phyloP scores from a whole-genome alignment of 306 rosid genomes.

The cucumber (Cucumis sativus) region DNA sequence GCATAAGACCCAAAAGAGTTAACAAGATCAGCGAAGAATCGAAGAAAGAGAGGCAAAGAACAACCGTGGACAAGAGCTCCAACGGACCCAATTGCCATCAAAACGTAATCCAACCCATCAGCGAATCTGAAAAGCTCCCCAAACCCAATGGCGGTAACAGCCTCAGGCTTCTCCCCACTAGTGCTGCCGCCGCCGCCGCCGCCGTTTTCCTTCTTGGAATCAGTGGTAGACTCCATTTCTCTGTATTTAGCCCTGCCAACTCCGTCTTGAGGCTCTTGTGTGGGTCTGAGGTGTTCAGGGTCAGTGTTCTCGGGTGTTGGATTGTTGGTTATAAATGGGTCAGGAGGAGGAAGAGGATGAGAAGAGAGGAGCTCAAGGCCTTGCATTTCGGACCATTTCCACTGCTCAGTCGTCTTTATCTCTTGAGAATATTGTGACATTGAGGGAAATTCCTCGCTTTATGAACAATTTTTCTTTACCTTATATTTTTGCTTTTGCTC shows the following conservation, averaged over 20 bases:
- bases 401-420: slow-evolving; percentile 72
- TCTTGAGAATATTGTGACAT: slow-evolving; percentile 90
- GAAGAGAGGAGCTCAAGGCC: slow-evolving; percentile 63
- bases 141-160: slow-evolving; percentile 43
- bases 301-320: neutral
- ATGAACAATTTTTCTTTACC: slow-evolving; percentile 25
- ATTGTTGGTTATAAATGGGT: slow-evolving; percentile 25
- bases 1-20: slow-evolving; percentile 91
- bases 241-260: slow-evolving; percentile 7
- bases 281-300: neutral
- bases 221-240: slow-evolving; percentile 31
- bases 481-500: slow-evolving; percentile 11
- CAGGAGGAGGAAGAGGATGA: slow-evolving; percentile 13
- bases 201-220: slow-evolving; percentile 27
- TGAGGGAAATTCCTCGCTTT: slow-evolving; percentile 47
- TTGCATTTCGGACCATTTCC: slow-evolving; percentile 99
- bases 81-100: slow-evolving; percentile 70
- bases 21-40: slow-evolving; percentile 97
- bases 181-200: slow-evolving; percentile 5
- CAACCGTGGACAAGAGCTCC: slow-evolving; percentile 96
- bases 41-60: slow-evolving; percentile 79
- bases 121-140: slow-evolving; percentile 76
- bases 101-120: slow-evolving; percentile 73
- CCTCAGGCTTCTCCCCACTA: slow-evolving; percentile 40
- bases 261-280: slow-evolving; percentile 12